Percentiles rank a stretch among this genome's conserved stretches.
Conservation (phyloP, 257 asterid genomes). For the Ilex aquifolium region DNA sequence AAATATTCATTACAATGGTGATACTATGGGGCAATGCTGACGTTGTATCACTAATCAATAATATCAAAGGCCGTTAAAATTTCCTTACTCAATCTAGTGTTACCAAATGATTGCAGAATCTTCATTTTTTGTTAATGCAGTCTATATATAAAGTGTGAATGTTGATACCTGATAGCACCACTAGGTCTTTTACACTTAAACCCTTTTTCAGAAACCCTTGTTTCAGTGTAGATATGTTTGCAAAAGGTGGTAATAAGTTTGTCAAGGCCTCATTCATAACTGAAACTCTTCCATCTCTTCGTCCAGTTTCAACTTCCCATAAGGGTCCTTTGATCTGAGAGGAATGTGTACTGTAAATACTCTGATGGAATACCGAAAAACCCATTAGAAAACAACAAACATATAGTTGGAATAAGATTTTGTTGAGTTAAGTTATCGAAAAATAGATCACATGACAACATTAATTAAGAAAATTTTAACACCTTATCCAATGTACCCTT, state of each 20-base stretch:
- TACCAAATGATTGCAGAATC: neutral
- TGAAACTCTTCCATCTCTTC: constrained; percentile 53
- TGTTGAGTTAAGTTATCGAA: no score
- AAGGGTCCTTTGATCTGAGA: constrained; percentile 39
- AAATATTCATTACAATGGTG: no score
- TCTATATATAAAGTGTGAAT: neutral
- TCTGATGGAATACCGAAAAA: no score
- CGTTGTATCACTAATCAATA: no score
- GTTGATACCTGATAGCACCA: constrained; percentile 33
- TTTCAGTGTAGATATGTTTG: constrained; percentile 22
- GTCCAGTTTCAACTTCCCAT: constrained; percentile 50
- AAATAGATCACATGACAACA: no score
- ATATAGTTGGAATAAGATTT: no score
- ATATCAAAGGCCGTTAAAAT: neutral
- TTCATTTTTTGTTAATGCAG: neutral
- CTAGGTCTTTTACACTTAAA: constrained; percentile 35
- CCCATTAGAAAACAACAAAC: no score
- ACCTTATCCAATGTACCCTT: no score
- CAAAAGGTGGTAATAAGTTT: constrained; percentile 39
- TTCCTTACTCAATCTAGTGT: neutral
- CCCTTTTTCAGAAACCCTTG: constrained; percentile 31
- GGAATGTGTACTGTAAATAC: no score
- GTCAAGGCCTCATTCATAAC: constrained; percentile 20
- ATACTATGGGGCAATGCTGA: no score
- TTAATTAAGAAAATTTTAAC: no score